phyloP scores from a whole-genome alignment of 176 grass and related monocot species.

The Neostapfia colusana region DNA sequence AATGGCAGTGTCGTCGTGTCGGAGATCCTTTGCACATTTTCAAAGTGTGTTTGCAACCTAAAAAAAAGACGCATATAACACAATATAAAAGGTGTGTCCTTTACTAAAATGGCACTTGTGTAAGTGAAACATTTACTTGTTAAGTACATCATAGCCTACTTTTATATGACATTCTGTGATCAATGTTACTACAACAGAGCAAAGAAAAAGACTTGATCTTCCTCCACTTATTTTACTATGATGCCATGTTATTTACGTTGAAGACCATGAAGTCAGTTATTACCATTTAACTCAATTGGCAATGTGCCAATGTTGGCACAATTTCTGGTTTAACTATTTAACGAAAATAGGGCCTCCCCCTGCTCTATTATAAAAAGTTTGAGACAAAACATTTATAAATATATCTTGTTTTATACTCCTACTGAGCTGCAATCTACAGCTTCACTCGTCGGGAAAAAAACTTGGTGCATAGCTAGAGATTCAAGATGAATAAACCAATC shows the following conservation, averaged over 20 bases:
- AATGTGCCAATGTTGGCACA: not conserved
- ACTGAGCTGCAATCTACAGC: not conserved
- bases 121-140: not conserved
- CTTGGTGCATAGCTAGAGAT: not conserved
- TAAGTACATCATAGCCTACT: not conserved
- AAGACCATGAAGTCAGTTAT: not conserved
- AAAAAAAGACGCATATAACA: not conserved
- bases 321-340: not conserved
- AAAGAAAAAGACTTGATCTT: not conserved
- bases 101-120: not conserved
- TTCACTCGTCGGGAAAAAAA: not conserved
- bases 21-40: slow-evolving; percentile 78
- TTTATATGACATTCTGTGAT: not conserved
- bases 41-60: slow-evolving; percentile 86
- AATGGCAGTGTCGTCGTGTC: slow-evolving; percentile 84
- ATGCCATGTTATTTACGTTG: not conserved
- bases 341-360: not conserved
- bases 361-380: not conserved
- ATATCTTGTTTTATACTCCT: not conserved
- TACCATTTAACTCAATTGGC: not conserved
- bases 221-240: not conserved
- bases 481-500: not conserved
- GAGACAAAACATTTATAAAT: not conserved
- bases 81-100: not conserved
- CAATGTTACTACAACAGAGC: not conserved